Percentiles rank a stretch among this genome's conserved stretches.
phyloP scores from a whole-genome alignment of 2,329 filamentous ascomycete genomes.

The Alternaria ventricosa region DNA sequence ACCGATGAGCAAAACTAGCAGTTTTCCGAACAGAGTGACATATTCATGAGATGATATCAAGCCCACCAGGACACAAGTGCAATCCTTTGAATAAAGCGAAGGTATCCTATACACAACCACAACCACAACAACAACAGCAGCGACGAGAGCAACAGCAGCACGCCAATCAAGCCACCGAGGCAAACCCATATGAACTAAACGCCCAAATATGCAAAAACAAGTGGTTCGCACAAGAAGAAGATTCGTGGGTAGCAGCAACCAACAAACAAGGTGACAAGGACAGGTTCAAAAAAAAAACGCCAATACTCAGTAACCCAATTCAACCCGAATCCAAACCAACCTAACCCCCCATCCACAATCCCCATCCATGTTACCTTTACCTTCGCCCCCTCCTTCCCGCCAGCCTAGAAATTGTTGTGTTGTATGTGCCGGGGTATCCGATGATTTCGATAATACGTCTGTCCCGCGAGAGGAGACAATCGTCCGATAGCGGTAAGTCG shows the following conservation, averaged over 20 bases:
- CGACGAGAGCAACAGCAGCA: neutral
- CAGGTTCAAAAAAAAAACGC: neutral
- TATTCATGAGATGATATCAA: neutral
- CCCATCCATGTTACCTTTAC: neutral
- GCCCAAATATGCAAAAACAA: constrained; percentile 10
- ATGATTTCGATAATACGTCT: neutral
- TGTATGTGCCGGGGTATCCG: neutral
- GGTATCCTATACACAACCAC: neutral
- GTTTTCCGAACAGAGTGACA: neutral
- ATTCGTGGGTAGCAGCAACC: neutral
- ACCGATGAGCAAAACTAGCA: neutral
- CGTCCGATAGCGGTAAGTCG: neutral
- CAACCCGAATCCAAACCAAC: neutral
- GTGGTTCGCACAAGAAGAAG: neutral
- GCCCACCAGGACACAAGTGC: neutral
- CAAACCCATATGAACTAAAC: neutral
- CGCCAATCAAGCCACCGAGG: neutral
- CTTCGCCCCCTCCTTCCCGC: neutral
- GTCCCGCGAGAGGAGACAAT: neutral
- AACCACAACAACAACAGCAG: neutral
- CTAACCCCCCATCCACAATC: neutral
- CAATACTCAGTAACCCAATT: neutral
- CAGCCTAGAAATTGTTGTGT: neutral
- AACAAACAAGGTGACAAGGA: neutral
- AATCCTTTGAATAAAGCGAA: constrained; percentile 2